Evolutionary conservation across 495 filamentous ascomycete species (phyloP), one percentile per base, ranked within the genome.

Genomic region (Xylaria castorea): DNA sequence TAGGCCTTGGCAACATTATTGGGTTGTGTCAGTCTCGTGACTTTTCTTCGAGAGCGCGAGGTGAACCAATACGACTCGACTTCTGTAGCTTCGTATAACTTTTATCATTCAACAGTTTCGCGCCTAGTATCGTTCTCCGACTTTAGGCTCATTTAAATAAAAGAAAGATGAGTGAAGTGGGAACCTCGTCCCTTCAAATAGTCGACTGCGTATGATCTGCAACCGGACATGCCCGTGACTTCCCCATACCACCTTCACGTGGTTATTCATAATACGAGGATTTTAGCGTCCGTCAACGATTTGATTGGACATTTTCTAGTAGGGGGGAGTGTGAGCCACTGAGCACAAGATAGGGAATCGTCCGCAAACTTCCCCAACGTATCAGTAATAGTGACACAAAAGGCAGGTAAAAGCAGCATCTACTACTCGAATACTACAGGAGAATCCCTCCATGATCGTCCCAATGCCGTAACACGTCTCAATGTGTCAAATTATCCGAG

Each of bases 261-360:
- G 69, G 50, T n/a, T 14, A 44, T 38, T 42, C 38, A 61, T 12
- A 51, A 71, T 65, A 65, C 69, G 61, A 71, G 60, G 25, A 44
- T 22, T 30, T 53, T 11, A 20, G 42, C 55, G 8, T 46, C 27
- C 38, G 9, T 22, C 1, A 22, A 69, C 36, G 40, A 60, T 60
- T 32, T 63, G 57, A 70, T 70, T 70, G 68, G 68, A 20, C 20
- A 27, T 70, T 22, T 42, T 25, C 44, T 48, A 36, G 14, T 42
- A 53, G 44, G 42, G 58, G 32, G 20, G 11, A 63, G 25, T 42
- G 20, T 42, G 55, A 70, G 40, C 53, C 58, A 46, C 25, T 70
- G 14, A 18, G n/a, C 22, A 34, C 40, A 63, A 40, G 57, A 53
- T 36, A 51, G 44, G 57, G 42, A 50, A 60, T 30, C n/a, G 16